These are phyloP conservation scores for Sordaria brevicollis DNA, from an alignment of 495 filamentous ascomycete species.

Conservation along the genomic window DNA sequence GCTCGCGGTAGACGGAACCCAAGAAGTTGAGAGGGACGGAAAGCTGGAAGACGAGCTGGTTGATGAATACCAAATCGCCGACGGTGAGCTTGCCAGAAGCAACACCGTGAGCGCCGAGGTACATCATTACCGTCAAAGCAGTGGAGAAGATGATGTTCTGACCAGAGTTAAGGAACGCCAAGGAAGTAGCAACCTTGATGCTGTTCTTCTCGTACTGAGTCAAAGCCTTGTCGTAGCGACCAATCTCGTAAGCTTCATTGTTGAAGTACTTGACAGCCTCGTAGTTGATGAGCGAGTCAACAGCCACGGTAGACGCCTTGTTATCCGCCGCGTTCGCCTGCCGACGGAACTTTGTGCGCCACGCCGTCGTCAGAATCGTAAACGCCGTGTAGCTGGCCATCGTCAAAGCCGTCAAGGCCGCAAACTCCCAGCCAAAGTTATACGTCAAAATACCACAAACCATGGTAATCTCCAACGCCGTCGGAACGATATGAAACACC, in stretches of 20 bases:
- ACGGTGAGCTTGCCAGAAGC: constrained; percentile 72
- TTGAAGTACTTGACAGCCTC: constrained; percentile 99
- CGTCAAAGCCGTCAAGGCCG: constrained; percentile 78
- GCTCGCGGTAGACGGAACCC: constrained; percentile 89
- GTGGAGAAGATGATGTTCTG: constrained; percentile 96
- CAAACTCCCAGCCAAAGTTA: constrained; percentile 86
- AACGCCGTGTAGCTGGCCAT: constrained; percentile 93
- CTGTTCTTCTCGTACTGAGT: constrained; percentile 82
- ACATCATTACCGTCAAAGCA: constrained; percentile 97
- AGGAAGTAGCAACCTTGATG: constrained; percentile 90
- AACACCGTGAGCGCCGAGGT: constrained; percentile 80
- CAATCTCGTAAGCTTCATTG: constrained; percentile 90
- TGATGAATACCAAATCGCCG: constrained; percentile 97
- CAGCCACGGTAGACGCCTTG: constrained; percentile 85
- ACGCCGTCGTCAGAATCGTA: constrained; percentile 89
- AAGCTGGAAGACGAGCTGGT: constrained; percentile 96
- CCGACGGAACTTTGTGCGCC: constrained; percentile 92
- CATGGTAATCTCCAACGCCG: constrained; percentile 85
- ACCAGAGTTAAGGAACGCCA: constrained; percentile 92
- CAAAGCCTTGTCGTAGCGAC: constrained; percentile 79
- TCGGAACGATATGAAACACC: constrained; percentile 96
- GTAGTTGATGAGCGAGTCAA: constrained; percentile 95
- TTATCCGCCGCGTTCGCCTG: constrained; percentile 95
- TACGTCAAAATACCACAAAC: constrained; percentile 92
- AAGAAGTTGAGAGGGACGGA: constrained; percentile 95